phyloP scores from a whole-genome alignment of 2,329 filamentous ascomycete genomes.

The Scedosporium minutisporum region DNA sequence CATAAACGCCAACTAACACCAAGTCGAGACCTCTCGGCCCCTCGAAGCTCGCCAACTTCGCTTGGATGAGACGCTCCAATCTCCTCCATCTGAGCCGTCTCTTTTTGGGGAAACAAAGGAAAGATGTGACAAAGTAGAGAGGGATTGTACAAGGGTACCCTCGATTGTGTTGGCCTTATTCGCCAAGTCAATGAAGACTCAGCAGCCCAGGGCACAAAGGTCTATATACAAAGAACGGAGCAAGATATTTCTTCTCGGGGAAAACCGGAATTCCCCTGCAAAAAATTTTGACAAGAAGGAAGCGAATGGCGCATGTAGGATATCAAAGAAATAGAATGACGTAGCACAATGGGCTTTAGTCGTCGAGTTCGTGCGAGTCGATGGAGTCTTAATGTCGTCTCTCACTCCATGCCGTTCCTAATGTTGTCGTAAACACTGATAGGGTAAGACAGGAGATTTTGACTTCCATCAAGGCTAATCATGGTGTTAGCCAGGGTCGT shows the following conservation, averaged over 20 bases:
- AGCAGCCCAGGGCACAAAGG: neutral
- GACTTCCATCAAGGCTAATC: constrained; percentile 35
- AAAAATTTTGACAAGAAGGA: neutral
- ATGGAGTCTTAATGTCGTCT: neutral
- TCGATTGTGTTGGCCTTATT: neutral
- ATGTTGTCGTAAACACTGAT: constrained; percentile 51
- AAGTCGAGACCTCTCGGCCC: no score
- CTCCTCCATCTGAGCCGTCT: no score
- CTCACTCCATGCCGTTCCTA: constrained; percentile 22
- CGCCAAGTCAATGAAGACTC: neutral
- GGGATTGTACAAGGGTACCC: no score
- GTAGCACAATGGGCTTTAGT: neutral
- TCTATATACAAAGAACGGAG: neutral
- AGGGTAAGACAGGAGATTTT: constrained; percentile 47
- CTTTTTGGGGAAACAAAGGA: no score
- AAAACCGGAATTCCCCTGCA: no score
- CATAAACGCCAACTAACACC: no score
- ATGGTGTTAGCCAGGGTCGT: constrained; percentile 36
- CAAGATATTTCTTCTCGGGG: neutral
- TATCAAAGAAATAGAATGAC: neutral
- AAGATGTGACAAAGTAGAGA: no score
- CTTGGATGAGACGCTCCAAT: no score
- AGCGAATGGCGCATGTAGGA: neutral
- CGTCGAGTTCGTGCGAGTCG: no score
- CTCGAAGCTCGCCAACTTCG: no score